Conservation (phyloP, 192 early-diverging fungal species). For the Backusella australiensis region DNA sequence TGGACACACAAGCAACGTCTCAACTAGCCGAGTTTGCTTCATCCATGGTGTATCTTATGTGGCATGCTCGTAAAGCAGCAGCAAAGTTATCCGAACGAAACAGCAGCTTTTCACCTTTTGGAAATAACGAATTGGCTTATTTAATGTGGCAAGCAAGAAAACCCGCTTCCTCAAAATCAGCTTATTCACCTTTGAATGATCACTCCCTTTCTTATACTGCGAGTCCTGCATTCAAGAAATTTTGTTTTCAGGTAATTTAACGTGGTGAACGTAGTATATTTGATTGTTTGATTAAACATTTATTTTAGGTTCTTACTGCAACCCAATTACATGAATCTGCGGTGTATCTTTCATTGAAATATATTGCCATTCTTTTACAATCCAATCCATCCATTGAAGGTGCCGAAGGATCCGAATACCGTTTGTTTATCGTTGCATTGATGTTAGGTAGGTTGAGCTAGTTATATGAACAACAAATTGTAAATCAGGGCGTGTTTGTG, state of each 20-base stretch:
- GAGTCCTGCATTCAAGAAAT: constrained; percentile 39
- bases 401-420: constrained; percentile 55
- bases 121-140: constrained; percentile 11
- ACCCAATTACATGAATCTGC: constrained; percentile 50
- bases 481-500: background rate
- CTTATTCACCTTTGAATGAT: constrained; percentile 19
- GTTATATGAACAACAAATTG: background rate
- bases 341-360: constrained; percentile 48
- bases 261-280: background rate
- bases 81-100: constrained; percentile 14
- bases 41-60: constrained; percentile 54
- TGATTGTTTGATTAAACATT: background rate
- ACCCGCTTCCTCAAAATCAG: background rate
- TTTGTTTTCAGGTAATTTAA: constrained; percentile 35
- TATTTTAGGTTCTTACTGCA: constrained; percentile 45
- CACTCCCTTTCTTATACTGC: constrained; percentile 12
- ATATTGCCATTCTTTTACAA: constrained; percentile 46
- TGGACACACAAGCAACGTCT: background rate
- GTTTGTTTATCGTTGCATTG: constrained; percentile 52
- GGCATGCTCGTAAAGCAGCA: constrained; percentile 38
- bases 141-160: constrained; percentile 15
- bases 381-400: constrained; percentile 43
- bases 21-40: constrained; percentile 58
- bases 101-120: background rate
- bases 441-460: constrained; percentile 40